Base-by-base conservation (phyloP, 768 basidiomycete genomes). In the Cyathus striatus region DNA sequence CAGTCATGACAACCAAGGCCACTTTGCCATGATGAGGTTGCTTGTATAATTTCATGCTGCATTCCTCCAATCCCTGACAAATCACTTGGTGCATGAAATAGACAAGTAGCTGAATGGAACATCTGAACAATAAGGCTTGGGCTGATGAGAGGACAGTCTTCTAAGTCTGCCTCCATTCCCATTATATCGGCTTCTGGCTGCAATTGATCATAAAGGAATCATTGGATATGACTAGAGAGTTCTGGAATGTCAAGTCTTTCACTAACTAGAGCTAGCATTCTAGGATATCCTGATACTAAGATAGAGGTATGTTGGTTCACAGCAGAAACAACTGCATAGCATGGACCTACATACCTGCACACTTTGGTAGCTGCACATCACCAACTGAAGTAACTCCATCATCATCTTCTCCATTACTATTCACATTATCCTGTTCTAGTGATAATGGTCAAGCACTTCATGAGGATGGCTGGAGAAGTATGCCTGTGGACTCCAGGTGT, bases 1-100 rank as follows among this genome's bases (percentile, higher is more conserved):
- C 59, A 62, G 41, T 71, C 66, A 40, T 56, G 48, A 1, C 57
- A 42, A n/a, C 55, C 34, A 17, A 47, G 30, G 1, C 52, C 56
- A 6, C 48, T 47, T n/a, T 50, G 50, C 65, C 66, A 70, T 1
- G 44, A 44, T 13, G 48, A 50, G 6, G 47, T 59, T 1, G 60
- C 46, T 1, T 55, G 45, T 23, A 70, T 67, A 5, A 45, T 46
- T 43, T 67, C 61, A 16, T 46, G 47, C 16, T 44, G 34, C 61
- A 62, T 55, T 5, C 64, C 55, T 3, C 54, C 41, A 25, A 56
- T 42, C 4, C 66, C 63, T 37, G 52, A 60, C 17, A 48, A 40
- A 27, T 69, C 56, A 52, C 68, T 70, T 16, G 68, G 66, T 5
- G 66, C 59, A 47, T 56, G 59, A 30, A 30, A 30, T 9, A 9